A percentile compares a stretch with the other conserved stretches of the same genome.
These are phyloP conservation scores for Phytopythium oedochilum DNA, from an alignment of 352 stramenopile species.

Conservation along the genomic window DNA sequence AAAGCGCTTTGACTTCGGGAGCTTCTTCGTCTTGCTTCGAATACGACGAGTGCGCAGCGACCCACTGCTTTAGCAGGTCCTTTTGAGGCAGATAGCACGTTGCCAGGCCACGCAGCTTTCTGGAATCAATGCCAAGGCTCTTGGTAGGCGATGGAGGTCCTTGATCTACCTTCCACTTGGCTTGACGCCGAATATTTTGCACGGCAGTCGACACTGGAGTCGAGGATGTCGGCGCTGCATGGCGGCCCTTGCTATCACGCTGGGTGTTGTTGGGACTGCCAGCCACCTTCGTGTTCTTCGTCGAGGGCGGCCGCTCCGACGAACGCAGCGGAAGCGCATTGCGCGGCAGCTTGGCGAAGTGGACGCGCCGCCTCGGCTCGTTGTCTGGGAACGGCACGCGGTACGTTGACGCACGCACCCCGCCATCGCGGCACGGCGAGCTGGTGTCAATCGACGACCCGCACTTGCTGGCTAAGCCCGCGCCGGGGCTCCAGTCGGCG, in stretches of 20 bases:
- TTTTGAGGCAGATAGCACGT: background rate
- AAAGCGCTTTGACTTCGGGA: background rate
- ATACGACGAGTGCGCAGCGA: background rate
- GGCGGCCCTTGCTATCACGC: background rate
- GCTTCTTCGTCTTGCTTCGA: background rate
- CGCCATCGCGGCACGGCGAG: background rate
- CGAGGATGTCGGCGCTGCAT: background rate
- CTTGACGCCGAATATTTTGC: background rate
- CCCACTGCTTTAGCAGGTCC: background rate
- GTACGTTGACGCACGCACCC: background rate
- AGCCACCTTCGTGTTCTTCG: background rate
- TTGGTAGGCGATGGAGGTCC: background rate
- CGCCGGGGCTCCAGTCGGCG: no score
- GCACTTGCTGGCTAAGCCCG: background rate
- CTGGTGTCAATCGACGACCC: background rate
- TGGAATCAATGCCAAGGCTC: background rate
- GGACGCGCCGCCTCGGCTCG: background rate
- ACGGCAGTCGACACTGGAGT: background rate
- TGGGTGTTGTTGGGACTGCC: background rate
- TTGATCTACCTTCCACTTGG: background rate
- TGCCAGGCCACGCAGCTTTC: background rate
- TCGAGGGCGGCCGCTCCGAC: background rate
- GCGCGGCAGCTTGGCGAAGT: constrained; percentile 2
- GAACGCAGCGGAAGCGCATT: constrained; percentile 3
- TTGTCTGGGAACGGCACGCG: background rate